Conservation (phyloP, 192 early-diverging fungal genomes). For the Coemansia sp. region DNA sequence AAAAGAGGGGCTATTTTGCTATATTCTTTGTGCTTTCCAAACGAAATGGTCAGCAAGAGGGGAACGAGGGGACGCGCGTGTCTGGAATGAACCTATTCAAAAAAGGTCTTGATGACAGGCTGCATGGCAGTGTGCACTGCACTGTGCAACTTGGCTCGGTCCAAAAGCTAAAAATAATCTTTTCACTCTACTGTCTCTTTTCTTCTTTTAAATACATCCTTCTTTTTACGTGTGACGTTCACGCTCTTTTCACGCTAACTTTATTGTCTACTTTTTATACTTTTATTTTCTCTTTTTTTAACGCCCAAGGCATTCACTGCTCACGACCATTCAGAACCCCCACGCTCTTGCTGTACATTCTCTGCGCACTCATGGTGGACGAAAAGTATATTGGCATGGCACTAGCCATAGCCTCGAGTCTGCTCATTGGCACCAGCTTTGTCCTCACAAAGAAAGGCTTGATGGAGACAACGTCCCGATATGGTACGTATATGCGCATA, state of each 20-base stretch:
- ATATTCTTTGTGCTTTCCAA: background rate
- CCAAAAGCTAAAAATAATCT: background rate
- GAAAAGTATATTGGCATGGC: constrained; percentile 86
- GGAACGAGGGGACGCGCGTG: background rate
- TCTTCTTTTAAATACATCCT: constrained; percentile 12
- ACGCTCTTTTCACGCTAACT: constrained; percentile 3
- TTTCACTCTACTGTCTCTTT: constrained; percentile 6
- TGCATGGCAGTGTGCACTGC: background rate
- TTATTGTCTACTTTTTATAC: constrained; percentile 1
- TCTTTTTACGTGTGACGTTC: constrained; percentile 8
- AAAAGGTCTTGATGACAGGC: background rate
- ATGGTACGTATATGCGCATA: constrained; percentile 28
- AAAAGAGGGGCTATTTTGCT: background rate
- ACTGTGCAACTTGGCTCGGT: background rate
- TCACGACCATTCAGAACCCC: background rate
- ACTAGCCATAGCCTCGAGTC: constrained; percentile 81
- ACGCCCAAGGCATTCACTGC: background rate
- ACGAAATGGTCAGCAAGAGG: background rate
- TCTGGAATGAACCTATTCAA: background rate
- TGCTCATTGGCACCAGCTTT: constrained; percentile 90
- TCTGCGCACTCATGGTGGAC: constrained; percentile 48
- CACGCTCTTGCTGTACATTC: background rate
- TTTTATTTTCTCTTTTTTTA: constrained; percentile 2
- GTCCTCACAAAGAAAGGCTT: constrained; percentile 94
- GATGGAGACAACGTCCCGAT: constrained; percentile 68